Evolutionary conservation across 1,284 basidiomycete species (phyloP).

Genomic region (Thecaphora thlaspeos): DNA sequence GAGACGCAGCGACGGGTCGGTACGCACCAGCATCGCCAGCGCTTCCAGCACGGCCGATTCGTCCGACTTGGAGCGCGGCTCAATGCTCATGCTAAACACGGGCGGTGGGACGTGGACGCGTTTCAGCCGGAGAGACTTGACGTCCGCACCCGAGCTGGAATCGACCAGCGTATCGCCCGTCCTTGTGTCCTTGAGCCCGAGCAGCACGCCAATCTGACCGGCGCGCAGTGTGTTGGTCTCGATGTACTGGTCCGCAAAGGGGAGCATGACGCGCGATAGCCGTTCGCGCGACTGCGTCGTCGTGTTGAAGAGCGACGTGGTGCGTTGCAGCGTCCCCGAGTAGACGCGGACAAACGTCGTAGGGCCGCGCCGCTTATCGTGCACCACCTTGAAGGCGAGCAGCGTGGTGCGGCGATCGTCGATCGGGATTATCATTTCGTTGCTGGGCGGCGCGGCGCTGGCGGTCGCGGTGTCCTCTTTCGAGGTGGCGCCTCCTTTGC

Average conservation of each 20-base stretch:
- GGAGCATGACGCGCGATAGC: conserved; percentile 69
- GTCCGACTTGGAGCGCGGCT: conserved; percentile 61
- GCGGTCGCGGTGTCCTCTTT: too few relatives aligned
- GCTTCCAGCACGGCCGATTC: conserved; percentile 74
- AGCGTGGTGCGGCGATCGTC: conserved; percentile 16
- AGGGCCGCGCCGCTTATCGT: conserved; percentile 80
- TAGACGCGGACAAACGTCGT: conserved; percentile 88
- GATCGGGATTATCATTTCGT: conserved; percentile 34
- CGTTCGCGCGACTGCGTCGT: conserved; percentile 71
- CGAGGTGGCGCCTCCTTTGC: too few relatives aligned
- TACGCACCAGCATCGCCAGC: conserved; percentile 72
- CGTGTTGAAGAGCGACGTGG: conserved; percentile 69
- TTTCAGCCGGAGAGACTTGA: conserved; percentile 61
- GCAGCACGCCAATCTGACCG: conserved; percentile 79
- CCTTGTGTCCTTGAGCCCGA: conserved; percentile 77
- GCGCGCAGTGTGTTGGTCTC: conserved; percentile 64
- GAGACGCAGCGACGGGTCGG: conserved; percentile 77
- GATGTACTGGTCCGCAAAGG: conserved; percentile 43
- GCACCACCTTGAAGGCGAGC: conserved; percentile 84
- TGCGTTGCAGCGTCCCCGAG: conserved; percentile 69
- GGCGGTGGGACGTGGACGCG: conserved; percentile 79
- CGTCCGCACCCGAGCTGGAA: conserved; percentile 8
- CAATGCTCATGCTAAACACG: conserved; percentile 63
- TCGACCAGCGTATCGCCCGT: conserved; percentile 77
- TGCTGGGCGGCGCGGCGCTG: too few relatives aligned